These are phyloP conservation scores for Hypoxylon sp. DNA, from an alignment of 2,329 filamentous ascomycete species.

Conservation along the genomic window DNA sequence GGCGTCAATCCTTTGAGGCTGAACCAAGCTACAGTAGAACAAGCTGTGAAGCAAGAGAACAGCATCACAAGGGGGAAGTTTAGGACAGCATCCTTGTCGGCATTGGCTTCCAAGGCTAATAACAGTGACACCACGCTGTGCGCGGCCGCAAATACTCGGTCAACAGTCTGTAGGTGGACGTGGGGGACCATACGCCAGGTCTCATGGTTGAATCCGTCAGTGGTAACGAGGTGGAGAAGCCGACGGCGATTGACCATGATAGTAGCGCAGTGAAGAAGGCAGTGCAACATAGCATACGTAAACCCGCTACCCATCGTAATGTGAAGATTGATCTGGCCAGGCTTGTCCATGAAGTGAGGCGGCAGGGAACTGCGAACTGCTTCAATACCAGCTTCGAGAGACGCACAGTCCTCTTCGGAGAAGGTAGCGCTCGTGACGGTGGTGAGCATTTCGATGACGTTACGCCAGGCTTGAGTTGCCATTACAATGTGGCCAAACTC, in stretches of 20 bases:
- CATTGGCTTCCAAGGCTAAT: slow-evolving; percentile 66
- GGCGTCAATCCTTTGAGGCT: slow-evolving; percentile 73
- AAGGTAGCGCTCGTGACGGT: slow-evolving; percentile 65
- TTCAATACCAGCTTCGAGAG: slow-evolving; percentile 68
- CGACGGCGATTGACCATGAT: slow-evolving; percentile 72
- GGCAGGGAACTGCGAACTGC: slow-evolving; percentile 67
- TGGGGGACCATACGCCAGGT: slow-evolving; percentile 65
- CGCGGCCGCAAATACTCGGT: slow-evolving; percentile 69
- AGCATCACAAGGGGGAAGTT: slow-evolving; percentile 75
- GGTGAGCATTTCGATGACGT: slow-evolving; percentile 72
- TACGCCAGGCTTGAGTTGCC: slow-evolving; percentile 72
- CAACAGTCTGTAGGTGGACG: slow-evolving; percentile 65
- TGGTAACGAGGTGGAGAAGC: slow-evolving; percentile 69
- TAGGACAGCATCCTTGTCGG: slow-evolving; percentile 70
- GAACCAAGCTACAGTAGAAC: slow-evolving; percentile 71
- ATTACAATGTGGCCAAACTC: slow-evolving; percentile 73
- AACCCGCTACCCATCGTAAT: slow-evolving; percentile 75
- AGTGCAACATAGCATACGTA: slow-evolving; percentile 73
- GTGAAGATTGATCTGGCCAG: slow-evolving; percentile 71
- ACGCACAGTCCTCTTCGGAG: slow-evolving; percentile 65
- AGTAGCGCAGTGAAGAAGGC: slow-evolving; percentile 70
- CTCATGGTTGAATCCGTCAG: slow-evolving; percentile 66
- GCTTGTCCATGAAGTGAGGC: slow-evolving; percentile 72
- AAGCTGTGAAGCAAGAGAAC: slow-evolving; percentile 72
- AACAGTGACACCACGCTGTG: slow-evolving; percentile 70